These are phyloP conservation scores for Rubus parviflorus DNA, from an alignment of 306 rosid genomes.

Conservation along the genomic window DNA sequence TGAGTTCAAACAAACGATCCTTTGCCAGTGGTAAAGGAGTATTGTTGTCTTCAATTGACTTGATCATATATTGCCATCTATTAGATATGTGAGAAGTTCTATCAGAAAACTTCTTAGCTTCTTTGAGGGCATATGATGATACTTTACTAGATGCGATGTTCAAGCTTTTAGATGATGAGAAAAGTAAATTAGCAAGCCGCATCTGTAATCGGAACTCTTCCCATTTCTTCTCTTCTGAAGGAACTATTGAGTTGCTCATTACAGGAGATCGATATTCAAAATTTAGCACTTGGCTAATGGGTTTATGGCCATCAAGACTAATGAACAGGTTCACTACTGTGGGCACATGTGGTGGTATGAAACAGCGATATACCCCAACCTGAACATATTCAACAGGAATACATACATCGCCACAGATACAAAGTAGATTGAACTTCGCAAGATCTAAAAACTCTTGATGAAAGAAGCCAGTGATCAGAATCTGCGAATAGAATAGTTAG, in stretches of 20 bases:
- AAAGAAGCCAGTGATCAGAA: slow-evolving; percentile 74
- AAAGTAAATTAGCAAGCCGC: slow-evolving; percentile 74
- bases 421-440: slow-evolving; percentile 55
- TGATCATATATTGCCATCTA: slow-evolving; percentile 55
- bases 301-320: slow-evolving; percentile 79
- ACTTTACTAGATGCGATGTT: slow-evolving; percentile 54
- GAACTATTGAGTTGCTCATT: slow-evolving; percentile 39
- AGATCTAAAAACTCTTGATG: slow-evolving; percentile 55
- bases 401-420: slow-evolving; percentile 69
- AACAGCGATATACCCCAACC: slow-evolving; percentile 81
- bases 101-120: slow-evolving; percentile 61
- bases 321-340: slow-evolving; percentile 61
- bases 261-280: slow-evolving; percentile 73
- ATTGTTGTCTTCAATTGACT: slow-evolving; percentile 51
- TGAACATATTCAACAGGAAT: slow-evolving; percentile 69
- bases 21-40: slow-evolving; percentile 61
- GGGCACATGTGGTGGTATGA: slow-evolving; percentile 61
- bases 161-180: slow-evolving; percentile 59
- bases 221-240: slow-evolving; percentile 54
- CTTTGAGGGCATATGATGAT: slow-evolving; percentile 47
- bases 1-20: slow-evolving; percentile 54
- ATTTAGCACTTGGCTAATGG: slow-evolving; percentile 78
- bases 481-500: slow-evolving; percentile 46
- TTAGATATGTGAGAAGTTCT: slow-evolving; percentile 57
- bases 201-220: slow-evolving; percentile 61